A percentile compares a stretch with the other conserved stretches of the same genome.
These are phyloP conservation scores for Xylaria intraflava DNA, from an alignment of 495 filamentous ascomycete species.

Conservation along the genomic window DNA sequence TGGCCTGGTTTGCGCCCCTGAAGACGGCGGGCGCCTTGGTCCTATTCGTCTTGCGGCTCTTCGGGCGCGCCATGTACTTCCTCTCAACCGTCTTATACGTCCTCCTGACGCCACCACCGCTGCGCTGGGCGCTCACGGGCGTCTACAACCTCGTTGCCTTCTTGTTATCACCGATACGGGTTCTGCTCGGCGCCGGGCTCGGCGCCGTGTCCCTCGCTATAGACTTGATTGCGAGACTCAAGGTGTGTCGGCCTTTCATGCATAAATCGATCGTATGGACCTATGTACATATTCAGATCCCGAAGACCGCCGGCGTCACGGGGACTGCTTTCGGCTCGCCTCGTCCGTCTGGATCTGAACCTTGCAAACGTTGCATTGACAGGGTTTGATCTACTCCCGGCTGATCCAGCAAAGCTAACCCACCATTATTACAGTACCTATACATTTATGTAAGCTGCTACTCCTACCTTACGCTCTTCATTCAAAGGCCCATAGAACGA, in stretches of 20 bases:
- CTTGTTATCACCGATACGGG: slow-evolving; percentile 30
- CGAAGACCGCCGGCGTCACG: no score
- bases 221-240: slow-evolving; percentile 49
- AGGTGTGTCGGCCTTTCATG: slow-evolving; percentile 44
- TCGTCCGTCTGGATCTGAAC: neutral
- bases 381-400: neutral
- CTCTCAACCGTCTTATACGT: no score
- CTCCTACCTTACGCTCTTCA: no score
- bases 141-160: slow-evolving; percentile 27
- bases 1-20: slow-evolving; percentile 16
- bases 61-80: slow-evolving; percentile 23
- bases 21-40: slow-evolving; percentile 25
- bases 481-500: neutral
- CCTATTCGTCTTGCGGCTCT: slow-evolving; percentile 17
- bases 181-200: slow-evolving; percentile 26
- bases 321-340: no score
- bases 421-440: slow-evolving; percentile 42
- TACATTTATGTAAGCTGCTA: slow-evolving; percentile 49
- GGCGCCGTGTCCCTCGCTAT: slow-evolving; percentile 16
- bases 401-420: slow-evolving; percentile 17
- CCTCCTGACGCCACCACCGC: no score
- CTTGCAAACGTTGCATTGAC: neutral
- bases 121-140: slow-evolving; percentile 32
- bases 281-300: no score
- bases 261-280: neutral